Percentiles rank a stretch among this genome's conserved stretches.
phyloP scores from a whole-genome alignment of 768 basidiomycete species.

The Royoungia palumana region DNA sequence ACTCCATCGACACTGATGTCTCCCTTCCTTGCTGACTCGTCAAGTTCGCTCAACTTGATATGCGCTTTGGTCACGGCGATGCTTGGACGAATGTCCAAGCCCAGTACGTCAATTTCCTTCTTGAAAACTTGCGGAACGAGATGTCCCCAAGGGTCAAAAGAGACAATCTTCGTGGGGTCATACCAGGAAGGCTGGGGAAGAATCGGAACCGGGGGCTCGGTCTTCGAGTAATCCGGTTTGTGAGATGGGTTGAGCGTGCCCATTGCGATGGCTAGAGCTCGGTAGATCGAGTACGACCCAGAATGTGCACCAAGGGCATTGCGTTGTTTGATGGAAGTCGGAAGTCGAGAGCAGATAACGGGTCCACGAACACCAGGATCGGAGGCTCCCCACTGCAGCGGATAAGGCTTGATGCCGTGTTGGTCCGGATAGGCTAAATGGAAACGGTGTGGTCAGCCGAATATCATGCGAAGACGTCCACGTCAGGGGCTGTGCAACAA shows the following conservation, averaged over 20 bases:
- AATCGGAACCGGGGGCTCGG: slow-evolving; percentile 81
- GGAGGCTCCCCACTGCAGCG: slow-evolving; percentile 77
- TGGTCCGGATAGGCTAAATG: slow-evolving; percentile 81
- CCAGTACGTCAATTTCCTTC: slow-evolving; percentile 55
- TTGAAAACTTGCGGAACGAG: slow-evolving; percentile 72
- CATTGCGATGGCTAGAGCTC: slow-evolving; percentile 90
- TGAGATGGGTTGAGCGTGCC: slow-evolving; percentile 74
- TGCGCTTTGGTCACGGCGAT: slow-evolving; percentile 93
- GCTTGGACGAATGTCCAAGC: slow-evolving; percentile 85
- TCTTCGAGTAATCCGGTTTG: slow-evolving; percentile 78
- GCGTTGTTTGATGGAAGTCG: slow-evolving; percentile 79
- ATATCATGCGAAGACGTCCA: slow-evolving; percentile 1
- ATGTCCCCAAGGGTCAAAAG: slow-evolving; percentile 93
- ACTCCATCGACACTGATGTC: slow-evolving; percentile 76
- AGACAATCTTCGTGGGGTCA: slow-evolving; percentile 77
- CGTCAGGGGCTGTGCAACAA: slow-evolving; percentile 4
- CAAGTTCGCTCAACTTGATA: slow-evolving; percentile 92
- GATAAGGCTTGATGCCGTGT: slow-evolving; percentile 78
- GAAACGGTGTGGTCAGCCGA: slow-evolving; percentile 8
- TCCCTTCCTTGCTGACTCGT: slow-evolving; percentile 73
- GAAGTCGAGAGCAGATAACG: slow-evolving; percentile 83
- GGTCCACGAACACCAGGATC: slow-evolving; percentile 72
- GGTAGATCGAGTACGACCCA: slow-evolving; percentile 93
- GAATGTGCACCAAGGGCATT: slow-evolving; percentile 94
- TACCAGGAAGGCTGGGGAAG: slow-evolving; percentile 77